Evolutionary conservation across 768 basidiomycete species (phyloP).

Genomic region (Naganishia antarctica): DNA sequence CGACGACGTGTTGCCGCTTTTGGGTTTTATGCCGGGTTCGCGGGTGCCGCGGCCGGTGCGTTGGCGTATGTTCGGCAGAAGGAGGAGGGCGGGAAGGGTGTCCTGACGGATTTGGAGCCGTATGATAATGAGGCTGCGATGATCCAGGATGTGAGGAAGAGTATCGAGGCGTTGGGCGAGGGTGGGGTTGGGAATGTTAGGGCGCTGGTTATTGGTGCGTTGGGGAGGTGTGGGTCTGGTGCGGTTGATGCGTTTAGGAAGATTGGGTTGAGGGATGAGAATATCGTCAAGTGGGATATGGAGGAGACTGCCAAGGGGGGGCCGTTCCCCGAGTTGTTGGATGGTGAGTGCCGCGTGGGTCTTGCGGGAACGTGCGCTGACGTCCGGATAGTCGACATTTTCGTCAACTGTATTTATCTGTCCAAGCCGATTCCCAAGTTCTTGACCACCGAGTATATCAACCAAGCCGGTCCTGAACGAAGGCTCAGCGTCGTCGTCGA

Average conservation of each 20-base stretch:
- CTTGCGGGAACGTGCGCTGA: neutral
- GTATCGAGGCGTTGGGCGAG: conserved; percentile 58
- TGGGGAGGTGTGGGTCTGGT: conserved; percentile 89
- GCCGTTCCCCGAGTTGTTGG: conserved; percentile 89
- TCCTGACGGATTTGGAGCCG: conserved; percentile 67
- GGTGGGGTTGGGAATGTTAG: conserved; percentile 55
- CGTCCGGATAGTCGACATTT: conserved; percentile 68
- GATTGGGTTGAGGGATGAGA: conserved; percentile 84
- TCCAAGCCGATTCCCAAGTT: conserved; percentile 53
- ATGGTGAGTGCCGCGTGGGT: conserved; percentile 50
- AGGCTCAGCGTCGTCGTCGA: conserved; percentile 81
- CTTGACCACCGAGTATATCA: conserved; percentile 56
- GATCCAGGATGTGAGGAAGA: conserved; percentile 66
- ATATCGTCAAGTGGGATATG: conserved; percentile 97
- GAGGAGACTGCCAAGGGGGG: conserved; percentile 94
- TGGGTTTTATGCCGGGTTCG: conserved; percentile 96
- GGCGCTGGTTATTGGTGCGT: conserved; percentile 90
- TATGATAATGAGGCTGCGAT: conserved; percentile 79
- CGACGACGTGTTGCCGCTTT: conserved; percentile 88
- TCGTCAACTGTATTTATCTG: conserved; percentile 99
- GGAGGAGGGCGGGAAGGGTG: conserved; percentile 53
- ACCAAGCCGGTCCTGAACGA: conserved; percentile 64
- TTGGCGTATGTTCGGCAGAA: conserved; percentile 69
- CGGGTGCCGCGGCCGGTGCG: conserved; percentile 79
- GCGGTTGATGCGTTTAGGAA: conserved; percentile 93